phyloP scores from a whole-genome alignment of 2,329 filamentous ascomycete species.

The Magnaporthiopsis poae region DNA sequence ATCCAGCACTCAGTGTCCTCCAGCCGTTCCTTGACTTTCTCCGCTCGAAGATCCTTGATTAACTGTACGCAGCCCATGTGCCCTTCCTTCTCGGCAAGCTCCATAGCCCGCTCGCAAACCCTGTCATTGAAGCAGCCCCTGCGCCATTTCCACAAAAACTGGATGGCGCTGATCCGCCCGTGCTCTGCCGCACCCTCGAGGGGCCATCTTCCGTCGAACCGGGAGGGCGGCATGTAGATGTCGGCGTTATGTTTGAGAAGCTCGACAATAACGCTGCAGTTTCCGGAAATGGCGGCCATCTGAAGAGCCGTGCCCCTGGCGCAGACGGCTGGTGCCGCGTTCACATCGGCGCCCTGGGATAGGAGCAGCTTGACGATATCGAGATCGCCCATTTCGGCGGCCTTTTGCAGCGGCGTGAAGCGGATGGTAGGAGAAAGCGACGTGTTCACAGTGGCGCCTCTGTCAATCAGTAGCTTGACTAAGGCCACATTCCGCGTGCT shows the following conservation, averaged over 20 bases:
- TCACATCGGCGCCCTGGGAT: not conserved
- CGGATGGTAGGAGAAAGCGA: not conserved
- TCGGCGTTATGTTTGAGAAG: not conserved
- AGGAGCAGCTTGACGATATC: not conserved
- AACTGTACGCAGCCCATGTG: not conserved
- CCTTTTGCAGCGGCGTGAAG: not conserved
- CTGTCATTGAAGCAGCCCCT: not conserved
- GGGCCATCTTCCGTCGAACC: not conserved
- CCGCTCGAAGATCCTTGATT: not conserved
- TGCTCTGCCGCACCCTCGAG: not conserved
- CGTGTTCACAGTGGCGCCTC: not conserved
- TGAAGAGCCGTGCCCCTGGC: not conserved
- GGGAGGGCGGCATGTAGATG: not conserved
- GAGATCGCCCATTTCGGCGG: not conserved
- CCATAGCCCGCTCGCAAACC: not conserved
- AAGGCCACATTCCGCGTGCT: not conserved
- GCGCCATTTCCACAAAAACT: not conserved
- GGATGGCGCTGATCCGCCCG: not conserved
- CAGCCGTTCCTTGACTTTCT: too few relatives aligned
- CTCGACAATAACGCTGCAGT: not conserved
- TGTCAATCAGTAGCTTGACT: not conserved
- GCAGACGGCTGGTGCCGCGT: not conserved
- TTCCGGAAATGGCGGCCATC: not conserved
- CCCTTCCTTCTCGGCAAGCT: not conserved
- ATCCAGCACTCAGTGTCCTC: too few relatives aligned